Conservation (phyloP, 2,329 filamentous ascomycete species). For the Aspergillus udagawae region DNA sequence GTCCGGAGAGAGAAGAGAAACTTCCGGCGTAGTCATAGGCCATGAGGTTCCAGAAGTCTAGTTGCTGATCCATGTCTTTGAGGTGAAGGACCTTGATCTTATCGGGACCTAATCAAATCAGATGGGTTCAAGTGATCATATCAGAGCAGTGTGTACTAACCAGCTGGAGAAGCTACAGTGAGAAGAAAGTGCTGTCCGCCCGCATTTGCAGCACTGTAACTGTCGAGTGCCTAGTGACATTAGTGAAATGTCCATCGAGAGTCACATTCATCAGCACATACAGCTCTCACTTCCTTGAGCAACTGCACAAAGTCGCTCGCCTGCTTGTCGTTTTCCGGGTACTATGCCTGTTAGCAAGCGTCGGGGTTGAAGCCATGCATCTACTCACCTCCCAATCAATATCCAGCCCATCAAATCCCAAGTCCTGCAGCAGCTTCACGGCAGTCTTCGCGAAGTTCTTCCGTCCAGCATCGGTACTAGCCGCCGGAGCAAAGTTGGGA, state of each 20-base stretch:
- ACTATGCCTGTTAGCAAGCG: slow-evolving; percentile 16
- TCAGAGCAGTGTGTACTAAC: slow-evolving; percentile 13
- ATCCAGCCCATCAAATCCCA: slow-evolving; percentile 60
- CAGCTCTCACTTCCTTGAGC: slow-evolving; percentile 28
- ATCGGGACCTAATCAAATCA: slow-evolving; percentile 28
- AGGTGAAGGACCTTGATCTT: slow-evolving; percentile 45
- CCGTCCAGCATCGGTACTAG: slow-evolving; percentile 56
- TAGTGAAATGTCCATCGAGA: too few relatives aligned
- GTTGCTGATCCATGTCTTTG: slow-evolving; percentile 42
- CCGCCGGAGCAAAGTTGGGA: slow-evolving; percentile 68
- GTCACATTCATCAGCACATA: slow-evolving; percentile 13
- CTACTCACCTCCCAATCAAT: slow-evolving; percentile 40
- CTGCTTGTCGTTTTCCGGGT: slow-evolving; percentile 29
- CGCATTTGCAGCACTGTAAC: slow-evolving; percentile 38
- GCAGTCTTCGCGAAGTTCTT: slow-evolving; percentile 63
- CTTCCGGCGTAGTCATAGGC: slow-evolving; percentile 81
- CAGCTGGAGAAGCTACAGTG: slow-evolving; percentile 45
- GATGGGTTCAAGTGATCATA: background rate
- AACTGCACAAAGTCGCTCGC: slow-evolving; percentile 35
- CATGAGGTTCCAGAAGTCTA: slow-evolving; percentile 62
- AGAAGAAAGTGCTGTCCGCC: slow-evolving; percentile 42
- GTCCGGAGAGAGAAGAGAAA: slow-evolving; percentile 69
- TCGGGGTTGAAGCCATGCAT: background rate
- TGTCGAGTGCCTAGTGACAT: slow-evolving; percentile 33
- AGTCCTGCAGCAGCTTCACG: slow-evolving; percentile 69